phyloP scores from a whole-genome alignment of 441 rosid species.

The Theobroma grandiflorum region DNA sequence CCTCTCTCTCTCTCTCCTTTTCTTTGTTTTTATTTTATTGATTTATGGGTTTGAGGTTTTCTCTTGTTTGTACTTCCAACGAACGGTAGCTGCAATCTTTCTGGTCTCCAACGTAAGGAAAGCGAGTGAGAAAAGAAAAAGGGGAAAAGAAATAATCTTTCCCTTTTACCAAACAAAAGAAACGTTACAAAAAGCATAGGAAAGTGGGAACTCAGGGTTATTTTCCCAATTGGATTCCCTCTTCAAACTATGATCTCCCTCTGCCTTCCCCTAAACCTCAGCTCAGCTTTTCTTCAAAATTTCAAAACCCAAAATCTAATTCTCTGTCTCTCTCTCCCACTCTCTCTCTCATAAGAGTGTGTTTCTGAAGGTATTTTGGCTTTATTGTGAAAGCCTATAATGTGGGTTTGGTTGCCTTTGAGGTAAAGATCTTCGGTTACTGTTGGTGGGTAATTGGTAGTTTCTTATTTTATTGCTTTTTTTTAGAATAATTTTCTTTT shows the following conservation, averaged over 20 bases:
- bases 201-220: slow-evolving; percentile 55
- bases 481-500: neutral
- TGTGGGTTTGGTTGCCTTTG: slow-evolving; percentile 51
- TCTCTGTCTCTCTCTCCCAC: slow-evolving; percentile 25
- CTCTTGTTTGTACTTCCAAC: neutral
- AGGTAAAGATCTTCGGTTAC: slow-evolving; percentile 50
- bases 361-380: slow-evolving; percentile 31
- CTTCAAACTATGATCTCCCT: slow-evolving; percentile 31
- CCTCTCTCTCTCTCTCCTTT: neutral
- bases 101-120: slow-evolving; percentile 37
- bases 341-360: neutral
- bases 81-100: slow-evolving; percentile 31
- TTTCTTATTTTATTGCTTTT: slow-evolving; percentile 41
- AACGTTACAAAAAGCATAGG: slow-evolving; percentile 29
- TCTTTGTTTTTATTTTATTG: neutral
- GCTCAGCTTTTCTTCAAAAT: slow-evolving; percentile 33
- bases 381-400: slow-evolving; percentile 35
- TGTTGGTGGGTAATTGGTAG: slow-evolving; percentile 46
- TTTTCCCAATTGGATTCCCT: slow-evolving; percentile 46
- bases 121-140: slow-evolving; percentile 28
- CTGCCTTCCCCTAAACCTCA: slow-evolving; percentile 33
- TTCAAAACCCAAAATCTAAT: slow-evolving; percentile 38
- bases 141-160: slow-evolving; percentile 43
- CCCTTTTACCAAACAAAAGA: slow-evolving; percentile 66
- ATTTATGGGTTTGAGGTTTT: neutral